Base-by-base conservation (phyloP, 148 eudicot species). In the Bassia scoparia region DNA sequence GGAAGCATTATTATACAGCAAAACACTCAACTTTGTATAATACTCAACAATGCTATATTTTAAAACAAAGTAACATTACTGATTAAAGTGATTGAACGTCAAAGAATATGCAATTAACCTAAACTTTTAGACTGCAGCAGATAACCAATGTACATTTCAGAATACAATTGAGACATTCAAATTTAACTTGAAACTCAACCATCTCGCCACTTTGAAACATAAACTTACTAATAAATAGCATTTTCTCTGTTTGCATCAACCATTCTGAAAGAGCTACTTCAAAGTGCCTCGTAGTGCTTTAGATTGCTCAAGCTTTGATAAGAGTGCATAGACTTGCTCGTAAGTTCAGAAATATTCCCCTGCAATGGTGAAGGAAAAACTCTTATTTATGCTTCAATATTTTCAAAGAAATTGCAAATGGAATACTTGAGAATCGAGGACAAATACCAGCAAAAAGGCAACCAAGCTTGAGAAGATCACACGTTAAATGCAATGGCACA, bases 291-390 rank as follows among this genome's bases (percentile, higher is more conserved):
- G n/a, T n/a, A n/a, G n/a, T n/a, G 50, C 75, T 48, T 55, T 21
- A 59, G 2, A 66, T 18, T 24, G 27, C 34, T 85, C 78, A 86
- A 66, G 80, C 75, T 81, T 92, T 88, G 31, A 83, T 74, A 29
- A 83, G 61, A 48, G 88, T n/a, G 63, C 77, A 81, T 58, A 21
- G 97, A 72, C 83, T 89, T 78, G 99, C 97, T 78, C 85, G 84
- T 61, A 95, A 78, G 78, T 88, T 95, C 89, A 95, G 74, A 76
- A 89, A 95, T 74, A 95, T 95, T 33, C 94, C 96, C 97, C 96
- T 92, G 81, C 53, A 77, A 41, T 60, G 68, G 29, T 35, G 71
- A 76, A 44, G 59, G 46, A 72, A 61, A n/a, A 64, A 14, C n/a
- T 0, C 26, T 77, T 21, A 30, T 31, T 49, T 31, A 60, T 31